These are phyloP conservation scores for Phyllosticta capitalensis DNA, from an alignment of 2,329 filamentous ascomycete genomes.

Conservation along the genomic window DNA sequence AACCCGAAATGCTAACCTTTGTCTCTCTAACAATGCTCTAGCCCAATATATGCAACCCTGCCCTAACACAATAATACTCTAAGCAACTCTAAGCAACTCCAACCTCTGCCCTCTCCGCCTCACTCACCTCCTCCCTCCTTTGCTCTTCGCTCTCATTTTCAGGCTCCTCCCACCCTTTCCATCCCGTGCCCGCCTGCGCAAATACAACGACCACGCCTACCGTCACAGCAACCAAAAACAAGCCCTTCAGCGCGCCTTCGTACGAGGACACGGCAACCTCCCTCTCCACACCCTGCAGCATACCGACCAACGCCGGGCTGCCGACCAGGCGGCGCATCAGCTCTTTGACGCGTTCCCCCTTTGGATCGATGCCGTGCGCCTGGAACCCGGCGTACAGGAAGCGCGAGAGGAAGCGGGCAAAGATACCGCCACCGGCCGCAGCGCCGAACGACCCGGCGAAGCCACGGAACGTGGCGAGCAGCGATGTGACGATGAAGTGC, in stretches of 20 bases:
- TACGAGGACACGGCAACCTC: slow-evolving; percentile 46
- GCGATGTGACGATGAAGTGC: slow-evolving; percentile 66
- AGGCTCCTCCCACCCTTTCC: slow-evolving; percentile 31
- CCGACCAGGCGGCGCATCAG: slow-evolving; percentile 49
- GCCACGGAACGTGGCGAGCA: slow-evolving; percentile 70
- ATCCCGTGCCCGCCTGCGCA: slow-evolving; percentile 51
- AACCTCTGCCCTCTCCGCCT: slow-evolving; percentile 7
- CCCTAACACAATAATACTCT: no score
- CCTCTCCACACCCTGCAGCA: slow-evolving; percentile 40
- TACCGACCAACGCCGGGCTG: slow-evolving; percentile 46
- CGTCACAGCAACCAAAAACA: slow-evolving; percentile 44
- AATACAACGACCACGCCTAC: slow-evolving; percentile 41
- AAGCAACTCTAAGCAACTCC: neutral
- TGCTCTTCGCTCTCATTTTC: slow-evolving; percentile 31
- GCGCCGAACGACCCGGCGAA: slow-evolving; percentile 76
- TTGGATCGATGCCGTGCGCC: slow-evolving; percentile 29
- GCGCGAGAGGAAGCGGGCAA: slow-evolving; percentile 50
- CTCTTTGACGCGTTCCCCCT: slow-evolving; percentile 19
- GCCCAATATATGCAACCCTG: no score
- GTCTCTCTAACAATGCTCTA: no score
- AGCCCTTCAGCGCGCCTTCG: slow-evolving; percentile 40
- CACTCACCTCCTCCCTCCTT: slow-evolving; percentile 41
- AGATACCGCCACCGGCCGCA: slow-evolving; percentile 68
- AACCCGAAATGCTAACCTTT: no score
- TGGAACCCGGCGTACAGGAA: slow-evolving; percentile 50